Evolutionary conservation across 257 asterid genomes (phyloP).

Genomic region (Fraxinus quadrangulata): DNA sequence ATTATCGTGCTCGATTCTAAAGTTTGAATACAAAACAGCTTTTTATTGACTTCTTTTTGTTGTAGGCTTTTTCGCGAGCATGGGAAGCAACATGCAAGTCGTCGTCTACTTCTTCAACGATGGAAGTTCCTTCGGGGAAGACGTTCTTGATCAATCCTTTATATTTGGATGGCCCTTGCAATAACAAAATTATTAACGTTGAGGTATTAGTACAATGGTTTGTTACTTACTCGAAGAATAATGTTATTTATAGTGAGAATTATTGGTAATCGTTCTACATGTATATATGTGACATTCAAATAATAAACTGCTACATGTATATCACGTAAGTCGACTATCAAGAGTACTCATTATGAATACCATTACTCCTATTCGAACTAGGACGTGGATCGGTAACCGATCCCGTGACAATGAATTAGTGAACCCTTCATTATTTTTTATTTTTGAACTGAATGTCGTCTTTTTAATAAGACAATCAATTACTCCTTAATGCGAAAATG

Average conservation of each 20-base stretch:
- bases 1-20: neutral
- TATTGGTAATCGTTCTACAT: too few relatives aligned
- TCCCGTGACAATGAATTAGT: too few relatives aligned
- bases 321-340: too few relatives aligned
- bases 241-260: too few relatives aligned
- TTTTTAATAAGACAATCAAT: too few relatives aligned
- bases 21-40: neutral
- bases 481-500: too few relatives aligned
- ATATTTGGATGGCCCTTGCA: conserved; percentile 42
- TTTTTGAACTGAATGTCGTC: too few relatives aligned
- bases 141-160: conserved; percentile 39
- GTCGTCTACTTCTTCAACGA: conserved; percentile 14
- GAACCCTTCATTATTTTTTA: too few relatives aligned
- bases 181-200: neutral
- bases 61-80: conserved; percentile 42
- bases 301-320: too few relatives aligned
- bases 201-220: conserved; percentile 41
- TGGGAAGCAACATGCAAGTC: conserved; percentile 46
- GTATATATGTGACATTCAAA: too few relatives aligned
- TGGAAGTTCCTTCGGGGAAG: conserved; percentile 42
- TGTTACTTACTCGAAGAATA: neutral
- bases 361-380: neutral
- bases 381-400: too few relatives aligned
- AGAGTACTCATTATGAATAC: too few relatives aligned
- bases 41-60: neutral